Conservation (phyloP, 805 yeast genomes). For the Cyberlindnera suaveolens region DNA sequence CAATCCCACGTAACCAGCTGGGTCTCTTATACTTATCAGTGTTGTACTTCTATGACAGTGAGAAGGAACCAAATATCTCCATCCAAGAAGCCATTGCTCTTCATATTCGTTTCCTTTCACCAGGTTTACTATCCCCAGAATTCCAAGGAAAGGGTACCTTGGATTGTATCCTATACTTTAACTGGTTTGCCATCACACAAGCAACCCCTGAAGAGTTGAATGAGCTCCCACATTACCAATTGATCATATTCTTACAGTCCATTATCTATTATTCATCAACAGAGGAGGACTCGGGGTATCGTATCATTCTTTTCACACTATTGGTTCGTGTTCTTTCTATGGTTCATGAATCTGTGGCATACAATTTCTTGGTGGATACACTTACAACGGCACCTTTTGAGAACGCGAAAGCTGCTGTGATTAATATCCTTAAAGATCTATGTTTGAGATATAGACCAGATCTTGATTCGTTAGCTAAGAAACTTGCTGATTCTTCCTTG, state of each 20-base stretch:
- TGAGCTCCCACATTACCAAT: slow-evolving; percentile 27
- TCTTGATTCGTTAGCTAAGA: slow-evolving; percentile 7
- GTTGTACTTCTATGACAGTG: slow-evolving; percentile 16
- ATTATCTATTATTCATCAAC: slow-evolving; percentile 32
- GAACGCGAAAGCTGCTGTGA: slow-evolving; percentile 50
- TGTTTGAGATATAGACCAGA: slow-evolving; percentile 31
- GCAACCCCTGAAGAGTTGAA: slow-evolving; percentile 17
- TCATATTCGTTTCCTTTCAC: slow-evolving; percentile 36
- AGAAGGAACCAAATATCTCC: slow-evolving; percentile 10
- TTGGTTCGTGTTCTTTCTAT: slow-evolving; percentile 57
- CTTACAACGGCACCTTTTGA: slow-evolving; percentile 61
- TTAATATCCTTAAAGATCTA: slow-evolving; percentile 67
- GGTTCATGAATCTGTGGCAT: slow-evolving; percentile 50
- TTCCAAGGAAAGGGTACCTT: slow-evolving; percentile 21
- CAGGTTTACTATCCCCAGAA: slow-evolving; percentile 26
- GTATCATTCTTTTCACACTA: slow-evolving; percentile 48
- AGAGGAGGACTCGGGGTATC: slow-evolving; percentile 30
- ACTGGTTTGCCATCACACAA: slow-evolving; percentile 29
- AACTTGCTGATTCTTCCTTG: slow-evolving; percentile 5
- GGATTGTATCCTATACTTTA: slow-evolving; percentile 29
- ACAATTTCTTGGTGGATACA: slow-evolving; percentile 57
- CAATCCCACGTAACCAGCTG: slow-evolving; percentile 25
- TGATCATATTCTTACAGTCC: slow-evolving; percentile 35
- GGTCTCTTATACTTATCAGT: slow-evolving; percentile 28
- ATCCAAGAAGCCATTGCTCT: slow-evolving; percentile 31